Evolutionary conservation across 208 protist genomes (phyloP), one percentile per base, ranked within the genome.

Genomic region (Trypanosoma cruzi): DNA sequence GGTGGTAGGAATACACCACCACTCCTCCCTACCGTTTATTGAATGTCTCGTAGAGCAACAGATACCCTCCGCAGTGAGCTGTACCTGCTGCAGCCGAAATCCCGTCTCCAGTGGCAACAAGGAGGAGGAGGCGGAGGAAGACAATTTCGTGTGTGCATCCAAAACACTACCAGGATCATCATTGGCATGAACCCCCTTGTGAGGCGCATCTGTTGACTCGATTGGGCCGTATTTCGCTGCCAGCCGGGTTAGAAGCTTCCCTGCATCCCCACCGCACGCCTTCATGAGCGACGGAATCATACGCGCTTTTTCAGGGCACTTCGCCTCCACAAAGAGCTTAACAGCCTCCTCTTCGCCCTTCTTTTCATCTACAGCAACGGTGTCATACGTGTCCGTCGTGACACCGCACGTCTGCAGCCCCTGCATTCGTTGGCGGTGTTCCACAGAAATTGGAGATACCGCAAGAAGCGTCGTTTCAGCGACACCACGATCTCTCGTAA

Each of bases 301-400:
- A 57, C 71, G 67, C n/a, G 84, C 63, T 48, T 89, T 89, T 18
- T 92, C 86, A 8, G 82, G 78, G 56, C 83, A 88, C 63, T 81
- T 83, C 26, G 49, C 58, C 36, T 36, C 54, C 75, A 89, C 82
- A 54, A 89, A 89, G 54, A 22, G 42, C 5, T 28, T 54, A 0
- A 82, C 74, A 14, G 69, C 65, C 37, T 66, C 71, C 26, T 49
- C 40, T 11, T 0, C 18, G 16, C 50, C 37, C 29, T 62, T 59
- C 20, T 13, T 26, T 29, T 62, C 62, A 6, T 4, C 24, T 24
- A 22, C 34, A 70, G 28, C 26, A 31, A 18, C 53, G 34, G 49
- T 32, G n/a, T n/a, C n/a, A 64, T 7, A 24, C 7, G 6, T 26
- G 36, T 36, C 8, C 14, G 36, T 49, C 11, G 28, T 36, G 20